phyloP scores from a whole-genome alignment of 1,284 basidiomycete genomes.

The Apiotrichum sp. region DNA sequence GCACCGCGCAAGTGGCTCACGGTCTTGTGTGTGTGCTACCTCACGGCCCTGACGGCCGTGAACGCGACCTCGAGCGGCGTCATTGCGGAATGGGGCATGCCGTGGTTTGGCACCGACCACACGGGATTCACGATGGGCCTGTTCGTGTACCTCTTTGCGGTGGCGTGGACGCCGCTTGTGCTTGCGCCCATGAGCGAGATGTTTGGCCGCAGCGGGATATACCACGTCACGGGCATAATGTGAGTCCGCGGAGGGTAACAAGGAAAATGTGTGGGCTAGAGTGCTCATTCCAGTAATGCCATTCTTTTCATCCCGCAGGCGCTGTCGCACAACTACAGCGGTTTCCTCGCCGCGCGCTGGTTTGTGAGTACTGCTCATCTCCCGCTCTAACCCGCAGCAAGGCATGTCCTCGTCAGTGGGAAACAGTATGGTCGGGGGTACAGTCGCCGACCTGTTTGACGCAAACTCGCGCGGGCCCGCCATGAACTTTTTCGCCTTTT shows the following conservation, averaged over 20 bases:
- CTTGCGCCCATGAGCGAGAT: slow-evolving; percentile 41
- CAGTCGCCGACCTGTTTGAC: slow-evolving; percentile 42
- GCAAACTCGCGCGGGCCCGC: slow-evolving; percentile 41
- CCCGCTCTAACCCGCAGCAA: slow-evolving; percentile 21
- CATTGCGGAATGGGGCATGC: slow-evolving; percentile 25
- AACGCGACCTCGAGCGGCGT: slow-evolving; percentile 23
- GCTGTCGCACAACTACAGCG: slow-evolving; percentile 30
- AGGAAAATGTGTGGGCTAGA: too few relatives aligned
- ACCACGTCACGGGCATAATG: slow-evolving; percentile 26
- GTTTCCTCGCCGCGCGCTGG: slow-evolving; percentile 39
- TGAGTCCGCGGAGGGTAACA: not conserved
- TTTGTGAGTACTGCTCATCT: slow-evolving; percentile 19
- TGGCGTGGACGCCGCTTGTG: slow-evolving; percentile 34
- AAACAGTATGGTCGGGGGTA: slow-evolving; percentile 42
- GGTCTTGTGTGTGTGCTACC: slow-evolving; percentile 19
- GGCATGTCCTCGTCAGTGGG: slow-evolving; percentile 33
- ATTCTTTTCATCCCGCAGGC: slow-evolving; percentile 42
- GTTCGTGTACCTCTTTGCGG: slow-evolving; percentile 27
- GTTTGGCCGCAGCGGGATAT: slow-evolving; percentile 35
- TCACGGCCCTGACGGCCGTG: slow-evolving; percentile 23
- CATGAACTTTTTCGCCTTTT: slow-evolving; percentile 46
- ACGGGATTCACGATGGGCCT: slow-evolving; percentile 19
- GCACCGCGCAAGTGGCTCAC: slow-evolving; percentile 23
- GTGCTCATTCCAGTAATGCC: not conserved
- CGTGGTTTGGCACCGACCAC: slow-evolving; percentile 23